Conservation (phyloP, 495 filamentous ascomycete genomes). For the Penicillium soppii region DNA sequence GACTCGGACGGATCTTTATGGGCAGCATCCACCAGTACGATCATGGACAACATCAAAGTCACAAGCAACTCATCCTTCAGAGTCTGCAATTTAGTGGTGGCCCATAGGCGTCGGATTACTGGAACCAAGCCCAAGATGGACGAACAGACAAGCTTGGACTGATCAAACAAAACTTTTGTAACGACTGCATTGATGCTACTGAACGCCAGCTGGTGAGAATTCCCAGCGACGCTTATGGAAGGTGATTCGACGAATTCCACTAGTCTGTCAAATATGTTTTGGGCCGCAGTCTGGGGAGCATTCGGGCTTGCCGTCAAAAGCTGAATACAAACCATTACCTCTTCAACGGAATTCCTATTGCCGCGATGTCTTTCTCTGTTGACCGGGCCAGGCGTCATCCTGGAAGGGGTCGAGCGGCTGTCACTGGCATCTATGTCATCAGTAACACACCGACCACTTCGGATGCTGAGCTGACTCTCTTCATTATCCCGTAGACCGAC, state of each 20-base stretch:
- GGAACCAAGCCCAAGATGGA: conserved; percentile 63
- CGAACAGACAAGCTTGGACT: conserved; percentile 58
- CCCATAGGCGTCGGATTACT: conserved; percentile 72
- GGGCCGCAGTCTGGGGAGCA: conserved; percentile 59
- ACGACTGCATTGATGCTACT: conserved; percentile 72
- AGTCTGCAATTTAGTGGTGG: conserved; percentile 53
- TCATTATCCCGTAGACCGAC: conserved; percentile 24
- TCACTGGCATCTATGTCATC: conserved; percentile 28
- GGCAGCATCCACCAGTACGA: conserved; percentile 28
- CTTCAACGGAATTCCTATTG: conserved; percentile 43
- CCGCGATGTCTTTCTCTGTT: conserved; percentile 25
- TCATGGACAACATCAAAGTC: conserved; percentile 61
- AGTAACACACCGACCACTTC: conserved; percentile 23
- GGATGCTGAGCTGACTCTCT: conserved; percentile 28
- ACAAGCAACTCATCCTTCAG: conserved; percentile 72
- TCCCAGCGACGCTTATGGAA: conserved; percentile 53
- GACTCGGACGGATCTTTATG: conserved; percentile 30
- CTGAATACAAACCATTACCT: conserved; percentile 66
- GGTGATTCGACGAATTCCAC: conserved; percentile 59
- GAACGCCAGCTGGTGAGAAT: conserved; percentile 68
- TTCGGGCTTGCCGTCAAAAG: conserved; percentile 66
- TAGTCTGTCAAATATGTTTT: conserved; percentile 56
- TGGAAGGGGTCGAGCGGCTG: conserved; percentile 31
- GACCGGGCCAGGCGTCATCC: conserved; percentile 29
- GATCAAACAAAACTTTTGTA: conserved; percentile 62